Percentiles rank a stretch among this genome's conserved stretches.
Conservation (phyloP, 1,284 basidiomycete species). For the Earliella scabrosa region DNA sequence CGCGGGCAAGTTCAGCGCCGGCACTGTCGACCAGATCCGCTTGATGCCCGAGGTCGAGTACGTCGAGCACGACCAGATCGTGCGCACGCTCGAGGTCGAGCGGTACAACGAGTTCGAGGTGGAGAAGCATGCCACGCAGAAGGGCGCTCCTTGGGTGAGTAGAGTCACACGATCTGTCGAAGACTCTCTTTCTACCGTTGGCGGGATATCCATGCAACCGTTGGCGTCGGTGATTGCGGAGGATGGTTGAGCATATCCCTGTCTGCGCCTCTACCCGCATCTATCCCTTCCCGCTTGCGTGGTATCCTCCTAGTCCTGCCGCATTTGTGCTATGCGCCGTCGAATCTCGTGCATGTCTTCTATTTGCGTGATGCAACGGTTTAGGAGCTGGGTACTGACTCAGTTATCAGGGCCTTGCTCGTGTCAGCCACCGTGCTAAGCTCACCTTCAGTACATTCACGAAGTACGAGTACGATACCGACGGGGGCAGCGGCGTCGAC, state of each 20-base stretch:
- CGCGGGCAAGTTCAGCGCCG: slow-evolving; percentile 82
- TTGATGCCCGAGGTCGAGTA: slow-evolving; percentile 90
- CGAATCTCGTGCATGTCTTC: too few relatives aligned
- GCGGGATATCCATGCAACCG: not conserved
- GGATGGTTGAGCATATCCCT: not conserved
- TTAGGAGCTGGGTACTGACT: not conserved
- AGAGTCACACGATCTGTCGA: slow-evolving; percentile 7
- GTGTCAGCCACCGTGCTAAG: slow-evolving; percentile 86
- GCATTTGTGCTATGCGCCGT: too few relatives aligned
- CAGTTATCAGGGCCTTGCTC: slow-evolving; percentile 81
- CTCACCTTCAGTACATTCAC: slow-evolving; percentile 88
- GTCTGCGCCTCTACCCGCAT: too few relatives aligned
- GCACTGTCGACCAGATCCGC: slow-evolving; percentile 81
- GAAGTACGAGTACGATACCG: slow-evolving; percentile 78
- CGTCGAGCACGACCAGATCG: slow-evolving; percentile 92
- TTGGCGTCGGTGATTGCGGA: not conserved
- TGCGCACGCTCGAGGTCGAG: slow-evolving; percentile 75
- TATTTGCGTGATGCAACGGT: too few relatives aligned
- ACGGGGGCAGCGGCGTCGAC: slow-evolving; percentile 86
- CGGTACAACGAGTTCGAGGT: slow-evolving; percentile 52
- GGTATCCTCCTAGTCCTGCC: too few relatives aligned
- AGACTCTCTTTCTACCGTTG: too few relatives aligned
- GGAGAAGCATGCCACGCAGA: slow-evolving; percentile 57
- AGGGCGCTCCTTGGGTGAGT: slow-evolving; percentile 89
- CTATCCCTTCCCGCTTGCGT: too few relatives aligned